phyloP scores from a whole-genome alignment of 345 rosid genomes.

The Heritiera littoralis region DNA sequence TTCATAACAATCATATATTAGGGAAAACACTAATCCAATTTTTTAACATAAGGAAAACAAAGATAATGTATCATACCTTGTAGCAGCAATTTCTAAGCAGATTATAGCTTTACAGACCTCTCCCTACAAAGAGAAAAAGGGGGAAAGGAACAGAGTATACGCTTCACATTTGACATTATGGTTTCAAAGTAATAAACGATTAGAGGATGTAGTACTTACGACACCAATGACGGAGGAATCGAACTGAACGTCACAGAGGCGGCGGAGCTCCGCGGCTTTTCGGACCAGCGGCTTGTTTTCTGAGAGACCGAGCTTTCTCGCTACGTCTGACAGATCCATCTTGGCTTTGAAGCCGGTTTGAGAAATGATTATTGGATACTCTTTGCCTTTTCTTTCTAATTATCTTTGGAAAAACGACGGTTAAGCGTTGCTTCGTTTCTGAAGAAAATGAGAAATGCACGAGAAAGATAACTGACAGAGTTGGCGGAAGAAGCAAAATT shows the following conservation, averaged over 20 bases:
- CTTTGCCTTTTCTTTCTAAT: background rate
- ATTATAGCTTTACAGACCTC: conserved; percentile 88
- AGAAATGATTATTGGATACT: background rate
- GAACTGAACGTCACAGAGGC: conserved; percentile 88
- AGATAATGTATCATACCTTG: conserved; percentile 43
- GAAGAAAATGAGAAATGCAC: background rate
- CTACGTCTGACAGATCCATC: conserved; percentile 79
- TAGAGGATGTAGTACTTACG: conserved; percentile 37
- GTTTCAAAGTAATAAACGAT: background rate
- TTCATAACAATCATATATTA: background rate
- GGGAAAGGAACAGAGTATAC: background rate
- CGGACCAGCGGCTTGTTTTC: conserved; percentile 60
- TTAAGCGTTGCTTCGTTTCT: background rate
- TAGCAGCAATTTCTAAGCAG: conserved; percentile 85
- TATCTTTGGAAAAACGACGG: background rate
- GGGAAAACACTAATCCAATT: background rate
- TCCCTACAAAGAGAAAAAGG: conserved; percentile 47
- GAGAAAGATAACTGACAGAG: conserved; percentile 1
- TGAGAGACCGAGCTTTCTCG: conserved; percentile 69
- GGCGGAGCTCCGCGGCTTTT: conserved; percentile 93
- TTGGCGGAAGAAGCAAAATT: conserved; percentile 8
- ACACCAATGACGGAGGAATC: conserved; percentile 90
- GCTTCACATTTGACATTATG: background rate
- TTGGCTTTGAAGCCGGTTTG: background rate
- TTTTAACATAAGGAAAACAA: background rate